These are phyloP conservation scores for Globisporangium middletonii DNA, from an alignment of 352 stramenopile species.

Conservation along the genomic window DNA sequence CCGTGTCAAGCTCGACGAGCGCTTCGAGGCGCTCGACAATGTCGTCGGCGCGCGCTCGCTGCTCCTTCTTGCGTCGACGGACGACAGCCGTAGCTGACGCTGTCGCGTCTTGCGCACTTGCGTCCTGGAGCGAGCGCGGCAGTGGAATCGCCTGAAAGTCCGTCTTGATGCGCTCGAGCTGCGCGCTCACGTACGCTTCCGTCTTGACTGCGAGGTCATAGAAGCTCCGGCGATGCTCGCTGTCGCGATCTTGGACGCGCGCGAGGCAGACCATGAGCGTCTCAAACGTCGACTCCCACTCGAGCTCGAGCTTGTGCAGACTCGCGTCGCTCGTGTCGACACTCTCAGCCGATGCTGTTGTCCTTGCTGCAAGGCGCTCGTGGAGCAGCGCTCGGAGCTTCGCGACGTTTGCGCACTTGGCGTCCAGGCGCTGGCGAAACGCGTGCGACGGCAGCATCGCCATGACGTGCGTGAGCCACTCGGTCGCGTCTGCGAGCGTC, in stretches of 20 bases:
- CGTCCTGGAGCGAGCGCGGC: constrained; percentile 2
- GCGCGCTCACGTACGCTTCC: constrained; percentile 29
- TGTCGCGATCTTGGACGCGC: constrained; percentile 51
- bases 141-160: constrained; percentile 34
- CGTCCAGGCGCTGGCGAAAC: constrained; percentile 46
- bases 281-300: constrained; percentile 61
- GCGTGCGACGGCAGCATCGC: constrained; percentile 46
- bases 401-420: constrained; percentile 44
- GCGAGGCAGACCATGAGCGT: constrained; percentile 51
- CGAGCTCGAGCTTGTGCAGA: constrained; percentile 43
- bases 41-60: constrained; percentile 1
- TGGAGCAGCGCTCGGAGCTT: constrained; percentile 37
- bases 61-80: background rate
- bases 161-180: constrained; percentile 29
- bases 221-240: constrained; percentile 57
- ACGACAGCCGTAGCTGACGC: background rate
- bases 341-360: background rate
- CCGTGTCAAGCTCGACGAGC: constrained; percentile 39
- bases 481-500: constrained; percentile 34
- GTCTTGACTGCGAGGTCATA: constrained; percentile 39
- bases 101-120: background rate
- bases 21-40: constrained; percentile 42
- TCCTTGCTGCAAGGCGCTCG: constrained; percentile 10
- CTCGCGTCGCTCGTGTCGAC: constrained; percentile 9
- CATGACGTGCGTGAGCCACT: constrained; percentile 42